Percentiles rank a stretch among this genome's conserved stretches.
These are phyloP conservation scores for Fistulifera solaris DNA, from an alignment of 108 stramenopile species.

Conservation along the genomic window DNA sequence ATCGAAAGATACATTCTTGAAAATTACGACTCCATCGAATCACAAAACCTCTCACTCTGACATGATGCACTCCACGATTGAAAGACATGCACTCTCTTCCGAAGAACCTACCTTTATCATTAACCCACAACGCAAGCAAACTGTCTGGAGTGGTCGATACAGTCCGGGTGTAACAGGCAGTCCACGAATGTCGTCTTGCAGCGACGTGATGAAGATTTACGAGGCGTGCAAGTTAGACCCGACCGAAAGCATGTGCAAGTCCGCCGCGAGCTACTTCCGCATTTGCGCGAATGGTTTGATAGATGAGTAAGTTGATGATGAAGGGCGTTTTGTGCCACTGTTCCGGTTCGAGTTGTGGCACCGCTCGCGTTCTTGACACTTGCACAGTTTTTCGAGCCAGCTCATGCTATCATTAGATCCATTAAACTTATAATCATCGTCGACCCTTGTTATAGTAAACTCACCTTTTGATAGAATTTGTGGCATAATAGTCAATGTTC, in stretches of 20 bases:
- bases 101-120: too few relatives aligned
- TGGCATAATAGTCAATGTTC: too few relatives aligned
- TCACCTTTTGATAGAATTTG: not conserved
- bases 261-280: constrained; percentile 20
- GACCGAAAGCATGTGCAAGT: constrained; percentile 27
- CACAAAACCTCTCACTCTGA: too few relatives aligned
- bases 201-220: constrained; percentile 24
- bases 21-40: too few relatives aligned
- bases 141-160: too few relatives aligned
- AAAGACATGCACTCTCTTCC: too few relatives aligned
- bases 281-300: constrained; percentile 10
- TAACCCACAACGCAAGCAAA: too few relatives aligned
- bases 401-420: not conserved
- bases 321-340: not conserved
- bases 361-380: not conserved
- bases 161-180: too few relatives aligned
- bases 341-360: not conserved
- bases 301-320: not conserved
- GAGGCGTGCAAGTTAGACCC: constrained; percentile 18
- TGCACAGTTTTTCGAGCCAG: not conserved
- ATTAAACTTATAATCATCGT: constrained; percentile 1
- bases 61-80: too few relatives aligned
- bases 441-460: not conserved
- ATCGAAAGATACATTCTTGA: too few relatives aligned
- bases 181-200: constrained; percentile 24